Evolutionary conservation across 2,329 filamentous ascomycete genomes (phyloP).

Genomic region (Helotiales sp.): DNA sequence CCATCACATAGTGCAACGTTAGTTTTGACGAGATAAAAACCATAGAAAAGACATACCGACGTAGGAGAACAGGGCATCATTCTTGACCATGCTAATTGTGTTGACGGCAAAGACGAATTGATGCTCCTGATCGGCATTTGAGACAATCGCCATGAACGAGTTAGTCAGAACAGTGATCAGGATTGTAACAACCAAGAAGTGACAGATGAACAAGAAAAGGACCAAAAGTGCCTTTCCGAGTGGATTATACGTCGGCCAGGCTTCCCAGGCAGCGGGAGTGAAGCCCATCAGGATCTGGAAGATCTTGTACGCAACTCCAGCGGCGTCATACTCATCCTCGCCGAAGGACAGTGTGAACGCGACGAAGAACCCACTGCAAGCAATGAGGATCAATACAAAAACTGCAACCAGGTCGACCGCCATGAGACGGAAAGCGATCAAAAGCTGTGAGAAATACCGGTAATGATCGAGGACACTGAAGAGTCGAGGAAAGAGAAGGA

Average conservation of each 20-base stretch:
- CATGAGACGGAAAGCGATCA: slow-evolving; percentile 95
- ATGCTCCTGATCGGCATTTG: slow-evolving; percentile 92
- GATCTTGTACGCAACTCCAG: slow-evolving; percentile 82
- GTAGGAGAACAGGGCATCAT: slow-evolving; percentile 94
- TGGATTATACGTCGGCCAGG: slow-evolving; percentile 75
- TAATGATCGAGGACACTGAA: slow-evolving; percentile 95
- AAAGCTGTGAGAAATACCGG: slow-evolving; percentile 91
- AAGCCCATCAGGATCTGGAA: slow-evolving; percentile 97
- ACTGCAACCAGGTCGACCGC: slow-evolving; percentile 86
- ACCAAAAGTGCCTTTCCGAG: slow-evolving; percentile 78
- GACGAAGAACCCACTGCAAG: slow-evolving; percentile 93
- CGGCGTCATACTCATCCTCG: slow-evolving; percentile 70
- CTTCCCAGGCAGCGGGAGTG: slow-evolving; percentile 91
- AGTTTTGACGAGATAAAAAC: neutral
- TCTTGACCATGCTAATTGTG: slow-evolving; percentile 97
- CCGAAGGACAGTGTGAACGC: slow-evolving; percentile 85
- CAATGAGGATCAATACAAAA: slow-evolving; percentile 81
- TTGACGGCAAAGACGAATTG: slow-evolving; percentile 95
- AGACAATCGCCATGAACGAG: slow-evolving; percentile 93
- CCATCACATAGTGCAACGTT: no score
- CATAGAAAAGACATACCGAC: slow-evolving; percentile 48
- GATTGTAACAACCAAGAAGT: slow-evolving; percentile 94
- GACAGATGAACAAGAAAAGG: slow-evolving; percentile 89
- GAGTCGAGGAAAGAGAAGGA: slow-evolving; percentile 85
- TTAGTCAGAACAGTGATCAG: slow-evolving; percentile 95